These are phyloP conservation scores for Lantana camara DNA, from an alignment of 257 asterid genomes.

Conservation along the genomic window DNA sequence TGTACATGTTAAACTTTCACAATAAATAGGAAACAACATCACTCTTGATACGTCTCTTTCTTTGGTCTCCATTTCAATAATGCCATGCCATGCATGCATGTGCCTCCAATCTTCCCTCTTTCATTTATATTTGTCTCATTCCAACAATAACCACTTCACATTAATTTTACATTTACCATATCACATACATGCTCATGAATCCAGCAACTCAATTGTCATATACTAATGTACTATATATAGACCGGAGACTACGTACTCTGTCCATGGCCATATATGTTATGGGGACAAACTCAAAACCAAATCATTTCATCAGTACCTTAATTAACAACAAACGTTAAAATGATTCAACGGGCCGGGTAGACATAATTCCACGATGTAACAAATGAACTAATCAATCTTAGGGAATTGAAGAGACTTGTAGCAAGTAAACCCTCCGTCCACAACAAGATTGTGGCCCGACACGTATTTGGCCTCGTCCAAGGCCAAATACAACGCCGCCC, in stretches of 20 bases:
- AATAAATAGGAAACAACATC: background rate
- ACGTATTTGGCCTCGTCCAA: conserved; percentile 41
- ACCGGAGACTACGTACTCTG: too few relatives aligned
- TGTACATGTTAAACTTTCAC: background rate
- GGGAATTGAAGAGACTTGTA: conserved; percentile 36
- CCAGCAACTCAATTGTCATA: too few relatives aligned
- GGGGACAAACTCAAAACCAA: background rate
- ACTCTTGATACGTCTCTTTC: conserved; percentile 13
- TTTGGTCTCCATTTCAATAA: background rate
- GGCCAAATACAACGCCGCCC: conserved; percentile 39
- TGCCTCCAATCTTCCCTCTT: background rate
- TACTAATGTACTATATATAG: too few relatives aligned
- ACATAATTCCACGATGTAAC: too few relatives aligned
- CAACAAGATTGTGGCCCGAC: conserved; percentile 43
- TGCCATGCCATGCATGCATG: background rate
- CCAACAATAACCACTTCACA: too few relatives aligned
- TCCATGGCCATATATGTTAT: too few relatives aligned
- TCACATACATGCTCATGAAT: too few relatives aligned
- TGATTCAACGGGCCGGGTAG: too few relatives aligned
- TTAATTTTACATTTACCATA: background rate
- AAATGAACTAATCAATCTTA: background rate
- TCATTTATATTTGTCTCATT: too few relatives aligned
- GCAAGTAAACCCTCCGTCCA: conserved; percentile 44
- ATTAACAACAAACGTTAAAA: background rate
- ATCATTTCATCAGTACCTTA: background rate